Conservation (phyloP, 148 eudicot genomes). For the Agrostemma githago region DNA sequence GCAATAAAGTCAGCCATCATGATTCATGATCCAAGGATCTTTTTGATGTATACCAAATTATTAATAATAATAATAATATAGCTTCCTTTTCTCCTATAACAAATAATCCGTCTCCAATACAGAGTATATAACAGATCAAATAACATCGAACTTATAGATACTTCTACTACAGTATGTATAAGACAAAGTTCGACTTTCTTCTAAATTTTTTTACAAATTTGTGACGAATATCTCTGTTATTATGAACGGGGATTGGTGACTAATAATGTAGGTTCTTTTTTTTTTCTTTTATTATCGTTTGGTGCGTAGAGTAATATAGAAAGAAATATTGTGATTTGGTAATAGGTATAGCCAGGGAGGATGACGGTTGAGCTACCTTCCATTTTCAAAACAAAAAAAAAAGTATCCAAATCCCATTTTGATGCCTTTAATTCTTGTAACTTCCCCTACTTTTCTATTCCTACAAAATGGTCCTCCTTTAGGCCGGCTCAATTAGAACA, state of each 20-base stretch:
- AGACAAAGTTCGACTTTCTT: too few species aligned
- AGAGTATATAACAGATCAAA: too few species aligned
- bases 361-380: slow-evolving; percentile 26
- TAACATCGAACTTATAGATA: too few species aligned
- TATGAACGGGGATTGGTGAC: too few species aligned
- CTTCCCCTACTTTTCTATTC: too few species aligned
- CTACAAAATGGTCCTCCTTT: too few species aligned
- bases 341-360: slow-evolving; percentile 1
- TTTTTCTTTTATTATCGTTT: slow-evolving; percentile 8
- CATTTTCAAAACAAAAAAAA: not conserved
- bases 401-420: slow-evolving; percentile 11
- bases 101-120: too few species aligned
- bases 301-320: slow-evolving; percentile 12
- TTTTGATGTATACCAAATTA: slow-evolving; percentile 4
- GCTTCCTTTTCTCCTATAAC: too few species aligned
- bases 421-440: not conserved
- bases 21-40: slow-evolving; percentile 3
- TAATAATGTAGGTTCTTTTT: not conserved
- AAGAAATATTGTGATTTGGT: slow-evolving; percentile 17
- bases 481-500: too few species aligned
- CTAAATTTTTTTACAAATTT: too few species aligned
- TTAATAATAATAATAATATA: not conserved
- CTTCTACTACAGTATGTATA: too few species aligned
- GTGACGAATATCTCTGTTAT: too few species aligned
- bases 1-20: slow-evolving; percentile 23